Evolutionary conservation across 805 yeast species (phyloP), one percentile per base, ranked within the genome.

Genomic region (Wickerhamiella brachini): DNA sequence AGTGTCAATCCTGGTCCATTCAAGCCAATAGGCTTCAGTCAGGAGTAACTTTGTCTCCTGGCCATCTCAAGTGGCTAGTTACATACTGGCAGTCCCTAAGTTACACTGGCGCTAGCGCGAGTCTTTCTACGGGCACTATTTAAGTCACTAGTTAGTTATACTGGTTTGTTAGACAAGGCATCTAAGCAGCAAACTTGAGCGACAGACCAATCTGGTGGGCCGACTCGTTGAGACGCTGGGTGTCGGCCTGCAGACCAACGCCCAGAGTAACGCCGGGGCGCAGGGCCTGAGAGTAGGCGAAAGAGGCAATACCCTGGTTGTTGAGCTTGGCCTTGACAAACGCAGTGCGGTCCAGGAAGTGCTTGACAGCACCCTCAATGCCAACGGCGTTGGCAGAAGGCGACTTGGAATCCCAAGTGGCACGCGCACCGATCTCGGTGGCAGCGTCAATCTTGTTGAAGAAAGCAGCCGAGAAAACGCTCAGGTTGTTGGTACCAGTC

Each of bases 131-230:
- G 8, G 26, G 26, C 26, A n/a, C n/a, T n/a, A n/a, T n/a, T n/a
- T 24, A 24, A 8, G 26, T 24, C 26, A 8, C 26, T 24, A 24
- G 26, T 24, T 8, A 24, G 8, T 5, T n/a, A n/a, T n/a, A n/a
- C n/a, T n/a, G n/a, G n/a, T n/a, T n/a, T n/a, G n/a, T n/a, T n/a
- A n/a, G 31, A 34, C 5, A 34, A 7, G 18, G 21, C 8, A 41
- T 53, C 71, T 82, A 90, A 70, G 95, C 95, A 63, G 95, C 74
- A 77, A 90, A 90, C 59, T 95, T 79, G 71, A 93, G 78, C 52
- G 95, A 86, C 75, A 87, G 78, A 73, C 98, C 98, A 66, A 93
- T 78, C 81, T 93, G 89, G 82, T 93, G 98, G 66, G 93, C 95
- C 59, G 96, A 86, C 78, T 89, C 97, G 68, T 85, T 81, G 68